These are phyloP conservation scores for Mycena galopus DNA, from an alignment of 768 basidiomycete species.

Conservation along the genomic window DNA sequence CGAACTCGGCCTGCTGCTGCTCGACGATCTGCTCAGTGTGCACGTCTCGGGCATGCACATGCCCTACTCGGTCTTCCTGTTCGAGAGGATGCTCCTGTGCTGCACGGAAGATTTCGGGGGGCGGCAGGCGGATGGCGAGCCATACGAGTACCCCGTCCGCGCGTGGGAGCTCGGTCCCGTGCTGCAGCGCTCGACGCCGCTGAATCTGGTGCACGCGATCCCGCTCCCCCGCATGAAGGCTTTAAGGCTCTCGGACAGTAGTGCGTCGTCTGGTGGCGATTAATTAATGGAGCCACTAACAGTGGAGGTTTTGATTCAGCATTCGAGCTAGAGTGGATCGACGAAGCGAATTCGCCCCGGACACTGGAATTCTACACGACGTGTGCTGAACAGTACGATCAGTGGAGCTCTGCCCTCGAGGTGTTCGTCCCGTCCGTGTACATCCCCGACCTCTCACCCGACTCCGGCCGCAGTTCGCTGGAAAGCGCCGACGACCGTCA, in stretches of 20 bases:
- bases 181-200: slow-evolving; percentile 41
- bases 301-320: slow-evolving; percentile 37
- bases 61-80: slow-evolving; percentile 50
- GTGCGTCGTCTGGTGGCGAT: slow-evolving; percentile 36
- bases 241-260: slow-evolving; percentile 46
- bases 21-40: slow-evolving; percentile 51
- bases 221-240: slow-evolving; percentile 42
- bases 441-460: slow-evolving; percentile 13
- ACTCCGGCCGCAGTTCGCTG: slow-evolving; percentile 18
- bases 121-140: slow-evolving; percentile 23
- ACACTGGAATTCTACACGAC: slow-evolving; percentile 32
- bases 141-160: slow-evolving; percentile 47
- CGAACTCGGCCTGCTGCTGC: slow-evolving; percentile 47
- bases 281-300: neutral
- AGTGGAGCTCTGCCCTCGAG: slow-evolving; percentile 46
- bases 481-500: slow-evolving; percentile 34
- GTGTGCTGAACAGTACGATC: slow-evolving; percentile 37
- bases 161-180: slow-evolving; percentile 57
- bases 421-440: slow-evolving; percentile 44
- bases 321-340: slow-evolving; percentile 51
- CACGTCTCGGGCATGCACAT: slow-evolving; percentile 36
- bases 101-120: slow-evolving; percentile 43
- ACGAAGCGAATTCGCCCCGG: slow-evolving; percentile 29
- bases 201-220: slow-evolving; percentile 49
- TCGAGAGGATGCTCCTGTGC: slow-evolving; percentile 51